phyloP scores from a whole-genome alignment of 805 yeast genomes.

The Yarrowia divulgata region DNA sequence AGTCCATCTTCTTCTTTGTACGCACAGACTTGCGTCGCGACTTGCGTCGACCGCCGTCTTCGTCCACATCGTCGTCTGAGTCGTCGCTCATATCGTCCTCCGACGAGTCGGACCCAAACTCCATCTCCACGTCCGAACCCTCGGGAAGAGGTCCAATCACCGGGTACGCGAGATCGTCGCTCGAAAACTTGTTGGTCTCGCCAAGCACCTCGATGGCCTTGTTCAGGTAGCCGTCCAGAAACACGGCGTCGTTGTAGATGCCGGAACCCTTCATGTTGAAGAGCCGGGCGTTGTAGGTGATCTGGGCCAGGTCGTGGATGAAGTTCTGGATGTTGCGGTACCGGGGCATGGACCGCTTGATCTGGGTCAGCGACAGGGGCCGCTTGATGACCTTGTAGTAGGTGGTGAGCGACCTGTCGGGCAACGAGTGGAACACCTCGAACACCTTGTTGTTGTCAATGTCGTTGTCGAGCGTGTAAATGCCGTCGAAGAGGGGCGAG shows the following conservation, averaged over 20 bases:
- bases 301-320: conserved; percentile 78
- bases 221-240: conserved; percentile 61
- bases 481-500: conserved; percentile 48
- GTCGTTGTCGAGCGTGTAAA: conserved; percentile 47
- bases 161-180: conserved; percentile 59
- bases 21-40: conserved; percentile 41
- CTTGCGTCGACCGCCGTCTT: conserved; percentile 46
- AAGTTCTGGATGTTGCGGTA: conserved; percentile 63
- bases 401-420: conserved; percentile 73
- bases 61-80: conserved; percentile 47
- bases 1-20: conserved; percentile 37
- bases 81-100: conserved; percentile 46
- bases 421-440: conserved; percentile 72
- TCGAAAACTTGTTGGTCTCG: conserved; percentile 52
- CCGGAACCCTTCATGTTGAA: conserved; percentile 75
- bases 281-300: conserved; percentile 87
- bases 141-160: conserved; percentile 75
- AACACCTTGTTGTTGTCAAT: conserved; percentile 56
- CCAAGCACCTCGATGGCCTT: conserved; percentile 59
- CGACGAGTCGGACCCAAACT: conserved; percentile 45
- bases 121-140: conserved; percentile 48
- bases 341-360: conserved; percentile 50
- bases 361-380: conserved; percentile 83
- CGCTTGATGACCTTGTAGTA: conserved; percentile 78
- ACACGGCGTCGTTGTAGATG: conserved; percentile 72